Conservation (phyloP, 2,329 filamentous ascomycete genomes). For the Phaeosphaeriaceae sp. region DNA sequence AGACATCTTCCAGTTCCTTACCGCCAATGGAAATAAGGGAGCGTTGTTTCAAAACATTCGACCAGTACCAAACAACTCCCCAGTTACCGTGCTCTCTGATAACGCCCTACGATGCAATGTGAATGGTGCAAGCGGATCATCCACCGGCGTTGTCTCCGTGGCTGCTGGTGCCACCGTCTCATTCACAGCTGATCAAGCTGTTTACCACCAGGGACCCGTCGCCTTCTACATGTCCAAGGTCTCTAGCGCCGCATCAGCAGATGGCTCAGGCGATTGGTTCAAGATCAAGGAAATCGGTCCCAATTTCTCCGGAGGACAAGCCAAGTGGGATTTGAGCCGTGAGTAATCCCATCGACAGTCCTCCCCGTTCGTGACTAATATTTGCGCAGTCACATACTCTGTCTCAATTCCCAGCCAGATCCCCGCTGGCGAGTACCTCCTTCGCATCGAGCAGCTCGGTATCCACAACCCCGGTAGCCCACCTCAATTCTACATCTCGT, state of each 20-base stretch:
- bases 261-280: slow-evolving; percentile 49
- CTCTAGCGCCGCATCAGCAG: slow-evolving; percentile 35
- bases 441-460: slow-evolving; percentile 58
- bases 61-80: slow-evolving; percentile 48
- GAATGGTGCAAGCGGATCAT: slow-evolving; percentile 32
- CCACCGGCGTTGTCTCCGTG: slow-evolving; percentile 43
- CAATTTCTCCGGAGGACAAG: slow-evolving; percentile 41
- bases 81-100: slow-evolving; percentile 40
- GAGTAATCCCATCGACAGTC: slow-evolving; percentile 12
- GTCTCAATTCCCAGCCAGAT: slow-evolving; percentile 51
- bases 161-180: slow-evolving; percentile 43
- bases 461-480: slow-evolving; percentile 50
- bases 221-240: slow-evolving; percentile 49
- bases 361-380: slow-evolving; percentile 11
- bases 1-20: slow-evolving; percentile 49
- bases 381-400: slow-evolving; percentile 34
- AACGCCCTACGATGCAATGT: slow-evolving; percentile 48
- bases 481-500: slow-evolving; percentile 47
- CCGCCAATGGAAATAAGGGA: slow-evolving; percentile 45
- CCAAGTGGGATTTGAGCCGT: slow-evolving; percentile 42
- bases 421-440: slow-evolving; percentile 55
- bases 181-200: slow-evolving; percentile 45
- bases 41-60: slow-evolving; percentile 45
- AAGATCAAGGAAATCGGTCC: slow-evolving; percentile 50
- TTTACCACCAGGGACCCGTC: slow-evolving; percentile 49